Base-by-base conservation (phyloP, 2,329 filamentous ascomycete species). In the Penicillium sclerotiorum region DNA sequence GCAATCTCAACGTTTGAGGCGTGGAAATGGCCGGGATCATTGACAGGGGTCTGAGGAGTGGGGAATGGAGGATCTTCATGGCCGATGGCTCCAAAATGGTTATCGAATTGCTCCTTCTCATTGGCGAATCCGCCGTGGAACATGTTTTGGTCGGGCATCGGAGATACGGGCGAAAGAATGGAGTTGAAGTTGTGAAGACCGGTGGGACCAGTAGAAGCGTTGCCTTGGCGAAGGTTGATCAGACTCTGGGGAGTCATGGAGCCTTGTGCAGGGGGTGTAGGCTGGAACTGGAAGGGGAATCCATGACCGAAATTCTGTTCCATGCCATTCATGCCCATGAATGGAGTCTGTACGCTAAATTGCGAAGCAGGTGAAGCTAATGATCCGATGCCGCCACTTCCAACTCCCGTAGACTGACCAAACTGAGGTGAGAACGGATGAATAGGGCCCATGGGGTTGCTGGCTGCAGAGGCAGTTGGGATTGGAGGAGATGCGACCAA, bases 401-500 rank as follows among this genome's bases (percentile, higher is more conserved):
- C 74, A 44, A 83, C 75, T 44, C 81, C 79, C 12, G 56, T 45
- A 38, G 87, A 80, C 58, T 82, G 72, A 44, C 81, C 75, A 62
- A 82, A 68, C 58, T 83, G 80, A 30, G 83, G 79, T 4, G 84
- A 79, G 68, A 92, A 86, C 28, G 80, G 60, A 86, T 85, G 57
- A 78, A 78, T 73, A 66, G 65, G 81, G 82, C 49, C 82, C 76
- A 59, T 77, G 38, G 84, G 84, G 55, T 84, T 87, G 72, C 89
- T 93, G 25, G 83, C 84, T 11, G 86, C 88, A 23, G 91, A 95
- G 0, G 85, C 86, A 1, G 90, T 85, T 17, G 89, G 89, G 21
- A 95, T 73, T 1, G 91, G 90, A 8, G 93, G 91, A 18, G 92
- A 95, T 64, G 93, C 91, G 5, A 90, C 84, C 43, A 93, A 75